Evolutionary conservation across 495 filamentous ascomycete genomes (phyloP).

Genomic region (Tricharina praecox): DNA sequence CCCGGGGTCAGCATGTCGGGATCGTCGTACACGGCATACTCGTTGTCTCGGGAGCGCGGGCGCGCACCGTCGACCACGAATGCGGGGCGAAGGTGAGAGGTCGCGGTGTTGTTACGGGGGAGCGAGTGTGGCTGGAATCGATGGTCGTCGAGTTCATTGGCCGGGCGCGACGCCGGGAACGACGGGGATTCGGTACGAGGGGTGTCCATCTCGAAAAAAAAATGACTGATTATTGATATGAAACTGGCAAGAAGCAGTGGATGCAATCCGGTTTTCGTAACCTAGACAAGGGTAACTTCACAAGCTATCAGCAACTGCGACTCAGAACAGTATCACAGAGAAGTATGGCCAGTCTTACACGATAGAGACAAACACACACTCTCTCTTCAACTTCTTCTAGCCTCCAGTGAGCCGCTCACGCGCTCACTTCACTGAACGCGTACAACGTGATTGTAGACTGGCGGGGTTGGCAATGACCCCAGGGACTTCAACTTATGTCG

Average conservation of each 20-base stretch:
- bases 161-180: conserved; percentile 45
- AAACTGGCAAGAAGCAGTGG: neutral
- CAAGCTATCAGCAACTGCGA: neutral
- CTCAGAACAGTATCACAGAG: neutral
- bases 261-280: neutral
- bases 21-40: conserved; percentile 65
- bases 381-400: too few relatives aligned
- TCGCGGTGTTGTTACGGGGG: conserved; percentile 32
- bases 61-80: conserved; percentile 30
- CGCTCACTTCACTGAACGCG: conserved; percentile 7
- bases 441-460: conserved; percentile 5
- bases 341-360: neutral
- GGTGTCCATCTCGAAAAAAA: conserved; percentile 37
- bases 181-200: conserved; percentile 37
- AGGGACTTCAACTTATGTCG: conserved; percentile 5
- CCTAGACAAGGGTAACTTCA: neutral
- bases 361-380: neutral
- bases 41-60: conserved; percentile 50
- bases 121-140: conserved; percentile 57
- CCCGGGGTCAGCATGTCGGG: conserved; percentile 34
- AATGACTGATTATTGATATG: too few relatives aligned
- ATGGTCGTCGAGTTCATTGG: conserved; percentile 85
- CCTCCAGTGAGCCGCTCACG: conserved; percentile 9
- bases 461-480: conserved; percentile 5
- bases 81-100: conserved; percentile 25